Evolutionary conservation across 805 yeast species (phyloP), one percentile per base, ranked within the genome.

Genomic region (Candida broadrunensis): DNA sequence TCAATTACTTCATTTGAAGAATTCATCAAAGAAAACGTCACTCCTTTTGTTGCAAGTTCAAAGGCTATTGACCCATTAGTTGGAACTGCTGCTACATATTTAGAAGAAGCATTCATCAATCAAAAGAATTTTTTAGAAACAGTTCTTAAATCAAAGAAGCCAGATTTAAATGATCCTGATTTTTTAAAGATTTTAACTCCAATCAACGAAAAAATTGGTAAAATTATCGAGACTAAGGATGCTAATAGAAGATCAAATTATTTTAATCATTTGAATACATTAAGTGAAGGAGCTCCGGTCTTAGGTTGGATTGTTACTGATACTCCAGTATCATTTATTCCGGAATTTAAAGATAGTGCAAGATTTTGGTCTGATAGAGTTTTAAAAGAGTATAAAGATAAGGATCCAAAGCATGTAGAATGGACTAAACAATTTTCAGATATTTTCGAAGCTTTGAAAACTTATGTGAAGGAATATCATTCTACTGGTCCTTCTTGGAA

Each of bases 361-460:
- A 91, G 85, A 60, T 93, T 93, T 66, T 93, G 97, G 89, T 78
- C 95, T 9, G 90, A 93, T 66, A 79, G 96, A 52, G 83, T 91
- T 33, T 65, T 90, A 60, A 90, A 90, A 64, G 96, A 88, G 46
- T 81, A 67, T 67, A 88, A 78, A 63, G 95, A 83, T 15, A 66
- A 77, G 36, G 89, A 85, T 51, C 71, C 77, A 30, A 69, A 67
- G 41, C 87, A 87, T 36, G 82, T 76, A 19, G 85, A 83, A 42
- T 93, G 98, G 98, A 96, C 85, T 30, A 80, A 81, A 46, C 55
- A 63, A 13, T 87, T 80, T 56, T 64, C 79, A 52, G 61, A 69
- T 19, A 65, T 88, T 17, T 81, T 88, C 58, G 88, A 82, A 45
- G 83, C 76, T 2, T 76, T 93, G 55, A 82, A 78, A 55, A 70